phyloP scores from a whole-genome alignment of 2,329 filamentous ascomycete species.

The Ophiostoma ulmi region DNA sequence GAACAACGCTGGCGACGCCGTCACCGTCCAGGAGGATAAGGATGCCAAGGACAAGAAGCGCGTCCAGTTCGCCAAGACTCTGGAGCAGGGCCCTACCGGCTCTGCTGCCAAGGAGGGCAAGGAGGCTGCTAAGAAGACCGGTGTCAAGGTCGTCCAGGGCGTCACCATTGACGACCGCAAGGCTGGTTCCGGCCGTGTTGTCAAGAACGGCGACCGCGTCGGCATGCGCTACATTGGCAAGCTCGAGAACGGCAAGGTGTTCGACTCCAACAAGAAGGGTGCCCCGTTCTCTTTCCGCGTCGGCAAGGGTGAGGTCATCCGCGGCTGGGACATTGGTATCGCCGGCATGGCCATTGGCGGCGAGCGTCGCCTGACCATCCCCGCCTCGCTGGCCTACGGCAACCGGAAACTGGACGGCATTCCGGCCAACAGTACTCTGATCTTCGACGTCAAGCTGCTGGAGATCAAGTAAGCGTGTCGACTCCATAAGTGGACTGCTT shows the following conservation, averaged over 20 bases:
- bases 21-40: conserved; percentile 56
- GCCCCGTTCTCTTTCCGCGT: conserved; percentile 96
- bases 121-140: conserved; percentile 47
- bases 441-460: conserved; percentile 85
- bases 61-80: conserved; percentile 98
- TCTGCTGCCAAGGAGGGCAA: conserved; percentile 49
- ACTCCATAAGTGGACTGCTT: neutral
- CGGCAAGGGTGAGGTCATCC: conserved; percentile 92
- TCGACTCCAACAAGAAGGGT: conserved; percentile 98
- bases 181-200: conserved; percentile 73
- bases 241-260: conserved; percentile 87
- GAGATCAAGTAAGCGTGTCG: conserved; percentile 64
- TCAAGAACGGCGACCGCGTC: conserved; percentile 85
- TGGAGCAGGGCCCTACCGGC: conserved; percentile 90
- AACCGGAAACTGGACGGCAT: conserved; percentile 78
- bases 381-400: conserved; percentile 82
- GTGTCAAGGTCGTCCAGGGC: conserved; percentile 76
- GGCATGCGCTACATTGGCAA: conserved; percentile 98
- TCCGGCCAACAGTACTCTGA: conserved; percentile 81
- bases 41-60: conserved; percentile 78
- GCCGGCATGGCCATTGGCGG: conserved; percentile 88
- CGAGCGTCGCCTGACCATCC: conserved; percentile 88
- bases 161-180: conserved; percentile 96
- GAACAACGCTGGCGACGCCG: conserved; percentile 94
- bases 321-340: conserved; percentile 96